Evolutionary conservation across 805 yeast genomes (phyloP).

Genomic region (Starmera quercuum): DNA sequence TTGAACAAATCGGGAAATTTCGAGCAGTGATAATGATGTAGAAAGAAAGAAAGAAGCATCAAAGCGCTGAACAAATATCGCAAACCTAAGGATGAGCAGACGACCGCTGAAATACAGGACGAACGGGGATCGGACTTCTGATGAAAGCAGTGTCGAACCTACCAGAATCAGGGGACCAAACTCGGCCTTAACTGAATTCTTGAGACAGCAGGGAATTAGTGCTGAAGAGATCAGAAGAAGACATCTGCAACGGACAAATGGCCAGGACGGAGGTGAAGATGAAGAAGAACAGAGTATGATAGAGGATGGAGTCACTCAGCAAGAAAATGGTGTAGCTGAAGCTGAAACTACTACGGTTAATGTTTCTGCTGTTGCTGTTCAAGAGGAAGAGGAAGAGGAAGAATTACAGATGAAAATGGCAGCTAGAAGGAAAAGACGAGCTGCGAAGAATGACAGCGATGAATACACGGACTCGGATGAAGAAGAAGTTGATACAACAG

Average conservation of each 20-base stretch:
- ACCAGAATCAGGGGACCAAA: slow-evolving; percentile 47
- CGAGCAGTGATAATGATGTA: no score
- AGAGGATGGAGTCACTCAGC: background rate
- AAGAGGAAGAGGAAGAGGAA: slow-evolving; percentile 23
- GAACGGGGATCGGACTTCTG: slow-evolving; percentile 7
- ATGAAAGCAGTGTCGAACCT: slow-evolving; percentile 1
- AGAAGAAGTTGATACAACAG: slow-evolving; percentile 10
- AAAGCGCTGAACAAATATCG: background rate
- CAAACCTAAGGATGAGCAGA: slow-evolving; percentile 15
- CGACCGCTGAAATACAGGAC: slow-evolving; percentile 19
- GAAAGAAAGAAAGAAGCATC: no score
- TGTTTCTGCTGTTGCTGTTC: slow-evolving; percentile 26
- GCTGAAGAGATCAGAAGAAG: slow-evolving; percentile 65
- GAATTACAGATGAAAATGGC: slow-evolving; percentile 29
- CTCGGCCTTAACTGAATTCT: slow-evolving; percentile 84
- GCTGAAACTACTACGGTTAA: slow-evolving; percentile 13
- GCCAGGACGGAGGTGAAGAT: no score
- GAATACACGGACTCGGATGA: slow-evolving; percentile 29
- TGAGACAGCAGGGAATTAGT: slow-evolving; percentile 82
- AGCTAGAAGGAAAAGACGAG: slow-evolving; percentile 11
- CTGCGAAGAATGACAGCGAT: slow-evolving; percentile 24
- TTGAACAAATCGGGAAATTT: no score
- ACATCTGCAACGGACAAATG: slow-evolving; percentile 25
- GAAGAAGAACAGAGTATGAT: slow-evolving; percentile 1
- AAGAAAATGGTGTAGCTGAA: slow-evolving; percentile 1